A percentile compares a stretch with the other conserved stretches of the same genome.
Evolutionary conservation across 148 eudicot species (phyloP).

Genomic region (Linanthus parryae): DNA sequence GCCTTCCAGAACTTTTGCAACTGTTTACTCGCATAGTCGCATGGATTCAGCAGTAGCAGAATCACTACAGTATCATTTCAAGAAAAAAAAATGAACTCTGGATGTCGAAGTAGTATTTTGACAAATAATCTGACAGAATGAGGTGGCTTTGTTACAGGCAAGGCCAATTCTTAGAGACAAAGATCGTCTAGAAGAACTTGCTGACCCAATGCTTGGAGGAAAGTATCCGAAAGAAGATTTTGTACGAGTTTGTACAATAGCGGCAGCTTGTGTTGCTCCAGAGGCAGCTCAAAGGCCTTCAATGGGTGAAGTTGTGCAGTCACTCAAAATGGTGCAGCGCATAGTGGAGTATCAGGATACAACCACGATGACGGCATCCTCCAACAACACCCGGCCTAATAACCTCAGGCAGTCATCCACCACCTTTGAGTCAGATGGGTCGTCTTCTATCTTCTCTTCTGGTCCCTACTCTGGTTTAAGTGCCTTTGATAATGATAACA

Average conservation of each 20-base stretch:
- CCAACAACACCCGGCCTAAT: conserved; percentile 42
- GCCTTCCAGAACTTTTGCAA: too few relatives aligned
- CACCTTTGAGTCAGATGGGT: conserved; percentile 83
- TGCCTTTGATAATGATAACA: conserved; percentile 62
- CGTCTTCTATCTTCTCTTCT: conserved; percentile 89
- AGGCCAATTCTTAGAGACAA: conserved; percentile 82
- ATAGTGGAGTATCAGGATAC: conserved; percentile 66
- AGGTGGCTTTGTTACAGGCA: conserved; percentile 42
- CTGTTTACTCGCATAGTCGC: too few relatives aligned
- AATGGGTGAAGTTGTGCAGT: conserved; percentile 97
- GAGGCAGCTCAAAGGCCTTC: conserved; percentile 94
- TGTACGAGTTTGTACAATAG: conserved; percentile 83
- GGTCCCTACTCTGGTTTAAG: conserved; percentile 85
- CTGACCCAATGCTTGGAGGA: conserved; percentile 62
- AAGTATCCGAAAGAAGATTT: conserved; percentile 88
- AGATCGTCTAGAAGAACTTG: conserved; percentile 76
- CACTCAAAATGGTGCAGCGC: conserved; percentile 94
- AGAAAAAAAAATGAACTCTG: not conserved
- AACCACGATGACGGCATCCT: conserved; percentile 26
- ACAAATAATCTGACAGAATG: not conserved
- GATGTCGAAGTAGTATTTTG: too few relatives aligned
- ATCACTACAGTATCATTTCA: too few relatives aligned
- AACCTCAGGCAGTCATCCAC: conserved; percentile 68
- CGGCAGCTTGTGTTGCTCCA: conserved; percentile 92
- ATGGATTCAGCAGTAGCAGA: too few relatives aligned